These are phyloP conservation scores for Peronospora belbahrii DNA, from an alignment of 352 stramenopile species.

Conservation along the genomic window DNA sequence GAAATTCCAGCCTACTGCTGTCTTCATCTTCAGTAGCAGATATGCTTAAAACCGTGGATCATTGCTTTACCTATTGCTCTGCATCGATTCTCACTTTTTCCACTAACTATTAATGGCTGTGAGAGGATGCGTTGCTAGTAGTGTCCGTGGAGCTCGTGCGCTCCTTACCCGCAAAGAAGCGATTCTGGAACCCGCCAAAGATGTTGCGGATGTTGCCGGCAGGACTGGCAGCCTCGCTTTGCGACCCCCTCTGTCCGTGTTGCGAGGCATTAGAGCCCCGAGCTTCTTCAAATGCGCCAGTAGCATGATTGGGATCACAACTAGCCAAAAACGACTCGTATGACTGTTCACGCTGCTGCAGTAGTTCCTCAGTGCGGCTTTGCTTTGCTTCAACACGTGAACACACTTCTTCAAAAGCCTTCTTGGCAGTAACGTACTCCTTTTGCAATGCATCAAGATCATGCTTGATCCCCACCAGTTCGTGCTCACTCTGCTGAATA, in stretches of 20 bases:
- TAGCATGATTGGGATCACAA: constrained; percentile 36
- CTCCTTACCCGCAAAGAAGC: constrained; percentile 62
- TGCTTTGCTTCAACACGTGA: constrained; percentile 59
- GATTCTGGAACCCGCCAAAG: constrained; percentile 61
- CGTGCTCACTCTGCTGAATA: constrained; percentile 69
- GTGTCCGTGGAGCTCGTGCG: constrained; percentile 52
- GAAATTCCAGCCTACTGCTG: constrained; percentile 20
- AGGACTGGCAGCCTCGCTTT: constrained; percentile 31
- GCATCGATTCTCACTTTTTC: constrained; percentile 15
- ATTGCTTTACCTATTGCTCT: constrained; percentile 10
- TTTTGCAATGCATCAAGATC: constrained; percentile 72
- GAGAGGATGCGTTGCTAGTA: constrained; percentile 23
- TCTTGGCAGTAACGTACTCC: constrained; percentile 70
- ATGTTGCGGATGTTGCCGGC: constrained; percentile 46
- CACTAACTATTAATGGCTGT: constrained; percentile 20
- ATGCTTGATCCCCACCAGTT: constrained; percentile 69
- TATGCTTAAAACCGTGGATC: not conserved
- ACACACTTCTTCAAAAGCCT: constrained; percentile 72
- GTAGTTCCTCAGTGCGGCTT: constrained; percentile 66
- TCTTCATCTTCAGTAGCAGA: not conserved
- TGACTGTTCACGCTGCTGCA: constrained; percentile 53
- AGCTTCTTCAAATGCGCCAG: constrained; percentile 12
- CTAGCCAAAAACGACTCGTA: constrained; percentile 69
- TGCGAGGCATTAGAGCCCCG: constrained; percentile 29
- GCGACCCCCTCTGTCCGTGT: constrained; percentile 30